Percentiles rank a stretch among this genome's conserved stretches.
Conservation (phyloP, 2,329 filamentous ascomycete species). For the Hymenoscyphus repandus region DNA sequence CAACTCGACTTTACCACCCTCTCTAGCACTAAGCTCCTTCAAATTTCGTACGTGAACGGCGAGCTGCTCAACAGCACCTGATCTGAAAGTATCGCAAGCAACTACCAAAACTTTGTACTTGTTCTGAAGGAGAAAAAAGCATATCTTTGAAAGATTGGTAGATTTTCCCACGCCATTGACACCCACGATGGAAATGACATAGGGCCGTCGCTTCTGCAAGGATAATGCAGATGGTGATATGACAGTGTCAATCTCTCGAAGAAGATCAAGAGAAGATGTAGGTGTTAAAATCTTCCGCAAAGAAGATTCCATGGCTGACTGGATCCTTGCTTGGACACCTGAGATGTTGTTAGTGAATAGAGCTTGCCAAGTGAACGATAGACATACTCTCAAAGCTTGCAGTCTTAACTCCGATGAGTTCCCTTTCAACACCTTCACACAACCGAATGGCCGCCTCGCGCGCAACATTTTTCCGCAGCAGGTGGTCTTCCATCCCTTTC, state of each 20-base stretch:
- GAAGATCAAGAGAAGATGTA: slow-evolving; percentile 86
- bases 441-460: slow-evolving; percentile 87
- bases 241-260: slow-evolving; percentile 84
- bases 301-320: slow-evolving; percentile 83
- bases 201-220: slow-evolving; percentile 66
- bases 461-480: slow-evolving; percentile 93
- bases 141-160: slow-evolving; percentile 95
- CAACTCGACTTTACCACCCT: slow-evolving; percentile 80
- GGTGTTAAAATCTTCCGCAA: slow-evolving; percentile 94
- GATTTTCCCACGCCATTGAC: slow-evolving; percentile 99
- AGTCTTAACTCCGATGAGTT: slow-evolving; percentile 86
- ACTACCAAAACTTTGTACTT: slow-evolving; percentile 93
- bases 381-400: slow-evolving; percentile 72
- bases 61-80: slow-evolving; percentile 93
- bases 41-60: slow-evolving; percentile 93
- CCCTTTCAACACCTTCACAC: slow-evolving; percentile 85
- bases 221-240: slow-evolving; percentile 61
- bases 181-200: slow-evolving; percentile 96
- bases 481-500: slow-evolving; percentile 92
- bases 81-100: slow-evolving; percentile 94
- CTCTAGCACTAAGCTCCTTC: slow-evolving; percentile 78
- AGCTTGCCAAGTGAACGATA: slow-evolving; percentile 8
- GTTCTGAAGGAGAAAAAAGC: slow-evolving; percentile 96
- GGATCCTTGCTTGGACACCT: slow-evolving; percentile 76
- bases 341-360: slow-evolving; percentile 21